phyloP scores from a whole-genome alignment of 768 basidiomycete species.

The Pisolithus microcarpus region DNA sequence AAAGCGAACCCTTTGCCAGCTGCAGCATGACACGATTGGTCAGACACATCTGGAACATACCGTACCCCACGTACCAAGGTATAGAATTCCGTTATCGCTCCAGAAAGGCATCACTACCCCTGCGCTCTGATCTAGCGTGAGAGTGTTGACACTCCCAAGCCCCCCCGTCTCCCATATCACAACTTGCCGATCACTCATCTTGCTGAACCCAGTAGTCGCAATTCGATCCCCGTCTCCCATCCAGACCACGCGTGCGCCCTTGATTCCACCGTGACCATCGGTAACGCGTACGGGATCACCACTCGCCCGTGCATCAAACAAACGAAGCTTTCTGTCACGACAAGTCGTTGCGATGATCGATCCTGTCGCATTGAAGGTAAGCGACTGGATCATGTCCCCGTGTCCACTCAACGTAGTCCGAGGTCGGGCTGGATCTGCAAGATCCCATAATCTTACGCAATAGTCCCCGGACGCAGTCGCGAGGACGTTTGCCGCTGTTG shows the following conservation, averaged over 20 bases:
- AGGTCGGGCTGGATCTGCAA: constrained; percentile 64
- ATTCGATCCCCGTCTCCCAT: constrained; percentile 85
- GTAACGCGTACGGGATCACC: constrained; percentile 72
- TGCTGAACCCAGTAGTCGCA: constrained; percentile 94
- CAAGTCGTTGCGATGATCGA: constrained; percentile 82
- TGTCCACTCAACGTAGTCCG: constrained; percentile 63
- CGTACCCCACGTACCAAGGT: constrained; percentile 48
- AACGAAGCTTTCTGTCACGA: constrained; percentile 83
- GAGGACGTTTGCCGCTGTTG: constrained; percentile 80
- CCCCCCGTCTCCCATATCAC: constrained; percentile 83
- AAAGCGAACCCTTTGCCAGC: constrained; percentile 81
- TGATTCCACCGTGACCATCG: constrained; percentile 91
- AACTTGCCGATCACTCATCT: constrained; percentile 92
- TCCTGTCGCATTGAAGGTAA: constrained; percentile 79
- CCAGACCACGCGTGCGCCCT: constrained; percentile 84
- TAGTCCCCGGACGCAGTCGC: constrained; percentile 81
- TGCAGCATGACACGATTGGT: constrained; percentile 12
- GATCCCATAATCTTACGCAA: constrained; percentile 86
- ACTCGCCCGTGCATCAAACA: constrained; percentile 87
- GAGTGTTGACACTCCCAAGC: constrained; percentile 68
- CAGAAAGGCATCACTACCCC: constrained; percentile 98
- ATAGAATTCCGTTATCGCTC: constrained; percentile 87
- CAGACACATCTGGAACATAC: background rate
- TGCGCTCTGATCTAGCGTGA: constrained; percentile 79
- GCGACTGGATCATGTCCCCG: constrained; percentile 78